These are phyloP conservation scores for Solanum lycopersicoides DNA, from an alignment of 257 asterid genomes.

Conservation along the genomic window DNA sequence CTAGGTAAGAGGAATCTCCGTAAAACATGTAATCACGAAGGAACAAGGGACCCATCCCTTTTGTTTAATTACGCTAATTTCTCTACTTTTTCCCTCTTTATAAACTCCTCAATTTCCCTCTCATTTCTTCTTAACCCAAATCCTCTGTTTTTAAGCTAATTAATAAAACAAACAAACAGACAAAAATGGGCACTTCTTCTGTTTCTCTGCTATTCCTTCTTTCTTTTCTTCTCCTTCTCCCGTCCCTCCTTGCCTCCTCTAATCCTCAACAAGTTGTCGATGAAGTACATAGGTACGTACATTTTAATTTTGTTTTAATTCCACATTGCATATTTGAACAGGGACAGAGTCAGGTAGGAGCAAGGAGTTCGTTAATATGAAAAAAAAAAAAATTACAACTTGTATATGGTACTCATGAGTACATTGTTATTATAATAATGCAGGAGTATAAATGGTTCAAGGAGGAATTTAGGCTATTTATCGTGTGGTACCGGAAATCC, in stretches of 20 bases:
- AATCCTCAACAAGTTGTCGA: conserved; percentile 53
- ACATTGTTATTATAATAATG: conserved; percentile 13
- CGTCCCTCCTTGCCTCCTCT: conserved; percentile 38
- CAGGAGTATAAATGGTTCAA: conserved; percentile 54
- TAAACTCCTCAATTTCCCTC: conserved; percentile 20
- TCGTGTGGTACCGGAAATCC: conserved; percentile 78
- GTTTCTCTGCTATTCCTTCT: conserved; percentile 9
- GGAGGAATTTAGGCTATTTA: conserved; percentile 52
- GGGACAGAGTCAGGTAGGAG: background rate
- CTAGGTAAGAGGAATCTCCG: conserved; percentile 35
- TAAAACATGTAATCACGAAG: conserved; percentile 50
- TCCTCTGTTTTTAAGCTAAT: background rate
- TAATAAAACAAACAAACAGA: background rate
- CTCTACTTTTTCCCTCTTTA: conserved; percentile 28
- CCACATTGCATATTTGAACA: background rate
- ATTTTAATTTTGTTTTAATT: background rate
- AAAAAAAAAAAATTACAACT: background rate
- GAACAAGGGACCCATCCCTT: conserved; percentile 30
- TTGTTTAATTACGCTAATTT: conserved; percentile 56
- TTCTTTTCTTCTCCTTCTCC: conserved; percentile 14
- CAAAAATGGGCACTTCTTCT: conserved; percentile 16
- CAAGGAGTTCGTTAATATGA: background rate
- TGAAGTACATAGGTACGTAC: conserved; percentile 66
- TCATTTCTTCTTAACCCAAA: background rate
- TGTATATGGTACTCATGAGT: background rate